Evolutionary conservation across 176 grass and related monocot genomes (phyloP).

Genomic region (Carex myosuroides): DNA sequence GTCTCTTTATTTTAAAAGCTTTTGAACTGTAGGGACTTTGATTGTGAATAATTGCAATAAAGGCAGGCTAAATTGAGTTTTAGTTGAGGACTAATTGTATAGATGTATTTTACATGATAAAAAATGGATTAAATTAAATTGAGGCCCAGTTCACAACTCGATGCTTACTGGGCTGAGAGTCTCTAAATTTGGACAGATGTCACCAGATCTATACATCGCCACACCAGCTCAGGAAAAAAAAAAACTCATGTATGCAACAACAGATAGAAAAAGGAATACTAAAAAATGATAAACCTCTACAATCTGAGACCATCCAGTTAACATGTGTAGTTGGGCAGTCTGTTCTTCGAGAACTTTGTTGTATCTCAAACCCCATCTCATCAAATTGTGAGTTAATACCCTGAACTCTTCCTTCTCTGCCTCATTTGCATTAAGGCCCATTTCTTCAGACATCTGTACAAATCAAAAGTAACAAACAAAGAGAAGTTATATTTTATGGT

Average conservation of each 20-base stretch:
- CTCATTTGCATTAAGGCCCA: conserved; percentile 44
- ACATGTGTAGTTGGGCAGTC: conserved; percentile 91
- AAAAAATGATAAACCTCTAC: conserved; percentile 58
- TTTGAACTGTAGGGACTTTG: background rate
- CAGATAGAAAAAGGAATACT: background rate
- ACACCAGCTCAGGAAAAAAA: background rate
- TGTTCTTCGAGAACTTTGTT: conserved; percentile 98
- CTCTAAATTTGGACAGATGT: background rate
- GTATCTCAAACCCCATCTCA: conserved; percentile 93
- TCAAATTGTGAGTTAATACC: conserved; percentile 69
- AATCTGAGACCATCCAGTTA: conserved; percentile 94
- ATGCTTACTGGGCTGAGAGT: background rate
- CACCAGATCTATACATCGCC: background rate
- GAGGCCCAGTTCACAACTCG: background rate
- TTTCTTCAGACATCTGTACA: conserved; percentile 48
- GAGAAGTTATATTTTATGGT: background rate
- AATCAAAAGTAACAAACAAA: conserved; percentile 10
- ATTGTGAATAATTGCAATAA: background rate
- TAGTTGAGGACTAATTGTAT: background rate
- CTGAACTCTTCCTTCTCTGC: conserved; percentile 63
- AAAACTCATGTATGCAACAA: background rate
- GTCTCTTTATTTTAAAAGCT: background rate
- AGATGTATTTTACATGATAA: background rate
- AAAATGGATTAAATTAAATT: background rate
- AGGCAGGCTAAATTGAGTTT: background rate